Evolutionary conservation across 179 eudicot genomes (phyloP), one percentile per base, ranked within the genome.

Genomic region (Vitellaria paradoxa): DNA sequence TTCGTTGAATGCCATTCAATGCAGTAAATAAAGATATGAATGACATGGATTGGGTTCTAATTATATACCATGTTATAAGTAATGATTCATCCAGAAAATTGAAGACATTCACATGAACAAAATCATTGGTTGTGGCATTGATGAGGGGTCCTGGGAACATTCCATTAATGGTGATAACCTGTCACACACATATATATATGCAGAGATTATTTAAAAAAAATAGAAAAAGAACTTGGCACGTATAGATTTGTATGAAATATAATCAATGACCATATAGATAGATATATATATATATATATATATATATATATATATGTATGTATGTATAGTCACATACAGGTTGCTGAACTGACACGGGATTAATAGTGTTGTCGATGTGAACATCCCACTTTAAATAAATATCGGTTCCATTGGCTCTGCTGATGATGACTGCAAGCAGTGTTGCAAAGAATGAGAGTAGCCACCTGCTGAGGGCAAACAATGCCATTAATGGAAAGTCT

Each of bases 151-250:
- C 98, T 4, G 98, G 98, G 79, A 93, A 93, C 80, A 84, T 73
- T 61, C 87, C 93, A 76, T 93, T 93, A 50, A 93, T 80, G 59
- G 93, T 92, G 63, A 93, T 91, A 4, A 93, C 97, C 98, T 93
- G 67, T 52, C 9, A 59, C 55, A 50, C 7, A 50, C 9, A 49
- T 49, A 49, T 49, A 49, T 46, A 26, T 53, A 65, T 21, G 10
- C 37, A 21, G 10, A 62, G 6, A 21, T 62, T 62, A 23, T 62
- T 24, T 63, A 20, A 9, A 21, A 9, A 69, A 9, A 47, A 2
- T 68, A 46, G 14, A n/a, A 68, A 70, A 23, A 17, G 46, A 13
- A 49, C 37, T 30, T 30, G 2, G 2, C 37, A 1, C 37, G 2
- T 30, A 30, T 30, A 30, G 37, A 30, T 30, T 30, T 30, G 37